Percentiles rank a stretch among this genome's conserved stretches.
These are phyloP conservation scores for Rubroboletus satanas DNA, from an alignment of 768 basidiomycete species.

Conservation along the genomic window DNA sequence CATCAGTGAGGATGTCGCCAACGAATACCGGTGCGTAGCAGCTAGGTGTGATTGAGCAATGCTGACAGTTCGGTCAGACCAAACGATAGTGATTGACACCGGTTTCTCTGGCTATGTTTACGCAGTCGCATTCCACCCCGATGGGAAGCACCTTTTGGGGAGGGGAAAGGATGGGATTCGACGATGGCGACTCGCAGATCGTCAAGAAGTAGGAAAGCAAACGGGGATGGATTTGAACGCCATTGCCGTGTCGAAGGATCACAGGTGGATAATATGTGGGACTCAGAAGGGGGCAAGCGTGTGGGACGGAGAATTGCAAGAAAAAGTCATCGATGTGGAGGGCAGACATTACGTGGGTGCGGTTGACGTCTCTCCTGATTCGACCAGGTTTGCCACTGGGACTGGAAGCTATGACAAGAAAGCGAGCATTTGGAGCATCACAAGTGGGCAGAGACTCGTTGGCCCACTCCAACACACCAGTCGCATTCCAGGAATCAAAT, in stretches of 20 bases:
- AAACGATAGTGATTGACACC: not conserved
- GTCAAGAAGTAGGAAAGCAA: not conserved
- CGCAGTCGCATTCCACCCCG: not conserved
- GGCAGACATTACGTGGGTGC: fast-evolving
- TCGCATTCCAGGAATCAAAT: not conserved
- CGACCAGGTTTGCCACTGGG: not conserved
- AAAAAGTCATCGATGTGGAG: not conserved
- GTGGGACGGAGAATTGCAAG: not conserved
- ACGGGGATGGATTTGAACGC: not conserved
- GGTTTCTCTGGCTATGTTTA: fast-evolving
- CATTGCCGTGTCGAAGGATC: not conserved
- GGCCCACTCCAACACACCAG: not conserved
- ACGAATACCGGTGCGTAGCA: not conserved
- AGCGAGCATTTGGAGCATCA: not conserved
- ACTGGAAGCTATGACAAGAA: no score
- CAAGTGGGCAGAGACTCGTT: not conserved
- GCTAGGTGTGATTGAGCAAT: not conserved
- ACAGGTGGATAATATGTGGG: not conserved
- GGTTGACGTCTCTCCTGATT: not conserved
- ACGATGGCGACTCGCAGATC: not conserved
- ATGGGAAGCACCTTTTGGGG: not conserved
- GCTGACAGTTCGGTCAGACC: not conserved
- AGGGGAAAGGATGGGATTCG: not conserved
- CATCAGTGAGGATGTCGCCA: not conserved
- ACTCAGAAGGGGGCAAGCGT: not conserved